Evolutionary conservation across 2,329 filamentous ascomycete species (phyloP).

Genomic region (Pseudodiploospora longispora): DNA sequence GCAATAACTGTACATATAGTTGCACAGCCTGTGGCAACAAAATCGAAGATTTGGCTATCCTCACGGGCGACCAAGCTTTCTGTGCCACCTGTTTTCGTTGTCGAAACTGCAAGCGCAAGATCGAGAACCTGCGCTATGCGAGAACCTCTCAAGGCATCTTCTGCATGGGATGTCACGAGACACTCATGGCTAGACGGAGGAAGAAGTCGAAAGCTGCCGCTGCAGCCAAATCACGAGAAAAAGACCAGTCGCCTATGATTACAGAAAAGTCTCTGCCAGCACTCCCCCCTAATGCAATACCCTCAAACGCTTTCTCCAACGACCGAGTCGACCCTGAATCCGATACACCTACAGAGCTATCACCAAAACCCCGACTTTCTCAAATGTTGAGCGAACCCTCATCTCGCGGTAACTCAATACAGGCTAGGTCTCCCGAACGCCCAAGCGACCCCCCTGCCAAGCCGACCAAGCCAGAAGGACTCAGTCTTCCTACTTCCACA

Average conservation of each 20-base stretch:
- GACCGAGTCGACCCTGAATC: slow-evolving; percentile 52
- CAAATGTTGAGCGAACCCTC: slow-evolving; percentile 46
- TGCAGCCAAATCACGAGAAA: slow-evolving; percentile 51
- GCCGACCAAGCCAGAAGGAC: slow-evolving; percentile 43
- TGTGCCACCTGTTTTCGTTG: slow-evolving; percentile 96
- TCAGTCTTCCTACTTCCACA: slow-evolving; percentile 64
- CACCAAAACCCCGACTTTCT: slow-evolving; percentile 49
- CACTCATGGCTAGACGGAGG: slow-evolving; percentile 81
- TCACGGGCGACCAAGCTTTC: slow-evolving; percentile 96
- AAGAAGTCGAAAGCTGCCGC: slow-evolving; percentile 72
- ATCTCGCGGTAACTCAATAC: slow-evolving; percentile 45
- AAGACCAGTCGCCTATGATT: slow-evolving; percentile 58
- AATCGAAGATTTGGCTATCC: slow-evolving; percentile 94
- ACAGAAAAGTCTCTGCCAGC: slow-evolving; percentile 91
- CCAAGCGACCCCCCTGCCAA: slow-evolving; percentile 27
- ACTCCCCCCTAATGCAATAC: slow-evolving; percentile 67
- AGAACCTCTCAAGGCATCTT: slow-evolving; percentile 97
- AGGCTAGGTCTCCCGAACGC: slow-evolving; percentile 48
- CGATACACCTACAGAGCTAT: slow-evolving; percentile 62
- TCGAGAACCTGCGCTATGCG: slow-evolving; percentile 95
- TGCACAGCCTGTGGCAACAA: slow-evolving; percentile 95
- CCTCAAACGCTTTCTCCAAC: slow-evolving; percentile 54
- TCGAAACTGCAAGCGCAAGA: slow-evolving; percentile 96
- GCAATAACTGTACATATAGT: slow-evolving; percentile 99
- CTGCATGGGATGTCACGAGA: slow-evolving; percentile 98